Evolutionary conservation across 2,329 filamentous ascomycete species (phyloP), one percentile per base, ranked within the genome.

Genomic region (Dothideomycetes sp.): DNA sequence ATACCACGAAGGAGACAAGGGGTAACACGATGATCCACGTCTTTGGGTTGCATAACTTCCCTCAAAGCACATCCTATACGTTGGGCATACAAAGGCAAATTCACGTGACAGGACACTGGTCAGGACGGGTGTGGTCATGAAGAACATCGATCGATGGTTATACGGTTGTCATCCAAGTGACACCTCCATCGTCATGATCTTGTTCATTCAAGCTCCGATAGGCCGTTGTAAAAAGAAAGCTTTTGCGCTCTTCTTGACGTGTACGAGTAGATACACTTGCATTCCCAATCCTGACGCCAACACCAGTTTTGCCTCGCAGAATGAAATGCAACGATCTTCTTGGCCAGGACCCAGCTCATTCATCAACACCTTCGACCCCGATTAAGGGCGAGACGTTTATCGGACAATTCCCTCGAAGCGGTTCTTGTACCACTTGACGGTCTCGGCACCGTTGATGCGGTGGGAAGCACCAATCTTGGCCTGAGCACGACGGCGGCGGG

Each of bases 351-450:
- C 34, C 18, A 14, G 24, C 34, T 18, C 22, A 12, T 27, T 27
- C 22, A 27, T 12, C 22, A 27, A 27, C 18, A 37, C 15, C 27
- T 27, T 37, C 27, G n/a, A 12, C 33, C 27, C 14, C 19, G 27
- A 22, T 22, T 34, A 37, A 45, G 41, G 38, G 37, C 37, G 44
- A 43, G 34, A 53, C 62, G 60, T 79, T 85, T 94, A 96, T 76
- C 91, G 82, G 73, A 98, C 86, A 66, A 96, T 96, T 66, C 89
- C 91, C 67, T 96, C 87, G 80, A 94, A 95, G 70, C 87, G 81
- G 67, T 76, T 79, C 77, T 84, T 84, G 77, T 83, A 98, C 91
- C 91, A 98, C 77, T 88, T 94, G 73, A 96, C 72, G 62, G 88
- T 95, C 80, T 98, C 91, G 52, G 78, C 70, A 64, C 87, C 83